These are phyloP conservation scores for Tricholoma saponaceum DNA, from an alignment of 768 basidiomycete genomes.

Conservation along the genomic window DNA sequence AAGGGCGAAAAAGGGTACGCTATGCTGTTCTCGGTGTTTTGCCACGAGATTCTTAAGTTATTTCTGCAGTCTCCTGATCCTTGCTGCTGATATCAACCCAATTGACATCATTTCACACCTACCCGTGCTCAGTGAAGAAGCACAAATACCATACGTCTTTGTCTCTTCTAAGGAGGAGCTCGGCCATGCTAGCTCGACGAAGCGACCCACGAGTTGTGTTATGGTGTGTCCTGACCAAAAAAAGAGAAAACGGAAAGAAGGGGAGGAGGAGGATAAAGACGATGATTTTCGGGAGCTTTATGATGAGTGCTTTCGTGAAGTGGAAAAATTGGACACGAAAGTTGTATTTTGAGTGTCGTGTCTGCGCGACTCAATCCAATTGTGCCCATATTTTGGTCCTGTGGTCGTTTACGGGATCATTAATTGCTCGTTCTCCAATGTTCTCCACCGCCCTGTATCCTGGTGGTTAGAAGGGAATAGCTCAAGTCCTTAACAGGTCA, in stretches of 20 bases:
- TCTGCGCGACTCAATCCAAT: neutral
- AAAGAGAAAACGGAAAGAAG: constrained; percentile 66
- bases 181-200: constrained; percentile 92
- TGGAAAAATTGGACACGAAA: constrained; percentile 72
- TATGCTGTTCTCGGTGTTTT: neutral
- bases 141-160: constrained; percentile 85
- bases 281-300: constrained; percentile 87
- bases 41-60: neutral
- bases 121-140: constrained; percentile 92
- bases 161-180: constrained; percentile 93
- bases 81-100: constrained; percentile 96
- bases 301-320: constrained; percentile 82
- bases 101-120: constrained; percentile 98
- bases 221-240: constrained; percentile 87
- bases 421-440: neutral
- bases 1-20: constrained; percentile 96
- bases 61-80: constrained; percentile 66
- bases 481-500: neutral
- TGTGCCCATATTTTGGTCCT: neutral
- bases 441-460: neutral
- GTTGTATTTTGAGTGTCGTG: constrained; percentile 51
- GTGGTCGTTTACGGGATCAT: neutral
- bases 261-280: constrained; percentile 55
- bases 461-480: neutral
- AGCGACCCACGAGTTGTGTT: constrained; percentile 97